Evolutionary conservation across 179 eudicot species (phyloP), one percentile per base, ranked within the genome.

Genomic region (Actinidia arguta): DNA sequence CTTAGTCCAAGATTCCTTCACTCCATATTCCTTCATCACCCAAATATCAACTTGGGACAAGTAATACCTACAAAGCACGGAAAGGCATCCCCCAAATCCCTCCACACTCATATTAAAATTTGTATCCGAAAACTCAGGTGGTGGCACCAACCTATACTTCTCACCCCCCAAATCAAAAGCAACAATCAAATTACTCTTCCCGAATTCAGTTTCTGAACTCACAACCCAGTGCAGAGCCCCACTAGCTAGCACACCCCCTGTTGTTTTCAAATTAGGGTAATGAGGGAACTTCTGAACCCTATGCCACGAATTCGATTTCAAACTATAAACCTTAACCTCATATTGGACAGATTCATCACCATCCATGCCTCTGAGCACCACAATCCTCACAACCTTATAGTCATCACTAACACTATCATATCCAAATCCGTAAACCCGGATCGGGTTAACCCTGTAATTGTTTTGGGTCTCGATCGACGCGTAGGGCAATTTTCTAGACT

Each of bases 221-320:
- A 78, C 89, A 66, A 86, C 71, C 87, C 89, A 86, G 70, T 88
- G 89, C 78, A 88, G 61, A 62, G 81, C 80, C n/a, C 86, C 91
- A 73, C 70, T 80, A 6, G 82, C 80, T 48, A 73, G 47, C 36
- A 73, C 59, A 39, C 86, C 89, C 12, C 44, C 64, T 3, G 56
- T 27, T 62, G 68, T 50, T 31, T 68, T 79, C 63, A 54, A 54
- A 20, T 66, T 18, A 59, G 78, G 69, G 25, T 42, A 59, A 62
- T 59, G 83, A 24, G 83, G 86, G 31, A 88, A 82, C 39, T 73
- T 73, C 68, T 8, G 9, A 50, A 84, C 62, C 47, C 75, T 81
- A 58, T 52, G 67, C 90, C 88, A 88, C 36, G 66, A 54, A 70
- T 39, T 64, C 20, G 62, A 20, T 56, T 82, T 85, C 70, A 88